Conservation (phyloP, 2,329 filamentous ascomycete species). For the Pyrenochaeta sp. region DNA sequence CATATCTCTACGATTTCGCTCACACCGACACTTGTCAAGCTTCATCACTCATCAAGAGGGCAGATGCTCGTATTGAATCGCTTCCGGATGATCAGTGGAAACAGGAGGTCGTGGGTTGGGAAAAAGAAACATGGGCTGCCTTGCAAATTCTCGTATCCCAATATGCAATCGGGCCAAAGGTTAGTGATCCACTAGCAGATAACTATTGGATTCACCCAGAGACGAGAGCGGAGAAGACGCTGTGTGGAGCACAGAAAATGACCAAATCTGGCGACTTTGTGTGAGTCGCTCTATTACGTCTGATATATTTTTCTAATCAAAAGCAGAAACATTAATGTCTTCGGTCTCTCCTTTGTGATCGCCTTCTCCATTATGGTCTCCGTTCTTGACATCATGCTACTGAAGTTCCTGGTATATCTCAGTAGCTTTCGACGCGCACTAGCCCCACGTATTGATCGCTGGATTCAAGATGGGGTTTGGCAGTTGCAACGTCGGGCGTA, state of each 20-base stretch:
- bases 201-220: not conserved
- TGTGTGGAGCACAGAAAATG: slow-evolving; percentile 26
- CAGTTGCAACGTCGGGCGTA: too few relatives aligned
- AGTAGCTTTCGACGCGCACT: slow-evolving; percentile 18
- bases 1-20: too few relatives aligned
- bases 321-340: slow-evolving; percentile 31
- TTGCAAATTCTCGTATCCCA: slow-evolving; percentile 3
- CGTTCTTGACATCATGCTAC: slow-evolving; percentile 16
- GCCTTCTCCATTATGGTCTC: slow-evolving; percentile 17
- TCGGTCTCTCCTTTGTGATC: slow-evolving; percentile 27
- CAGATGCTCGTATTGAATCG: too few relatives aligned
- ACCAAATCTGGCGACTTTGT: slow-evolving; percentile 25
- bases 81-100: slow-evolving; percentile 10
- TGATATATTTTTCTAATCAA: too few relatives aligned
- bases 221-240: slow-evolving; percentile 18
- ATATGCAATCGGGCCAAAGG: slow-evolving; percentile 19
- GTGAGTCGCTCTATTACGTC: slow-evolving; percentile 6
- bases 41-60: too few relatives aligned
- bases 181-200: not conserved
- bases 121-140: slow-evolving; percentile 4
- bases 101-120: slow-evolving; percentile 3
- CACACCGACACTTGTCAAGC: too few relatives aligned
- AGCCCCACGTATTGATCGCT: slow-evolving; percentile 31
- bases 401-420: slow-evolving; percentile 24
- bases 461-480: slow-evolving; percentile 39